phyloP scores from a whole-genome alignment of 2,329 filamentous ascomycete genomes.

The Onygenales sp. region DNA sequence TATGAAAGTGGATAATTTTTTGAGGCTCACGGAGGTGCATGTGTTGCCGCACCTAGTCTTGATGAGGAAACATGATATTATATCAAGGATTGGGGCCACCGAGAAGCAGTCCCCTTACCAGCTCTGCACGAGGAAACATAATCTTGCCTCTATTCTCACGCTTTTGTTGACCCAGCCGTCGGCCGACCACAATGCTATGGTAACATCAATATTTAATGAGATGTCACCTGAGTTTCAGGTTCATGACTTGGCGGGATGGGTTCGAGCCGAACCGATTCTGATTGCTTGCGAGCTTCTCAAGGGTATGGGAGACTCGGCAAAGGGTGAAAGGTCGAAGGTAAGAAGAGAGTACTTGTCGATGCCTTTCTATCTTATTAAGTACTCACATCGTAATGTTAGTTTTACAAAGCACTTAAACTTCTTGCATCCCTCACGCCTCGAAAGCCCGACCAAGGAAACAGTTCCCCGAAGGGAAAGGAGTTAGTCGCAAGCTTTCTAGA shows the following conservation, averaged over 20 bases:
- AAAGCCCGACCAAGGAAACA: slow-evolving; percentile 36
- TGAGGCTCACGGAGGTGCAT: slow-evolving; percentile 61
- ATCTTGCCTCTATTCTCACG: slow-evolving; percentile 50
- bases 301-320: slow-evolving; percentile 58
- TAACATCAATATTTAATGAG: slow-evolving; percentile 58
- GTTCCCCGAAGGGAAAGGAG: slow-evolving; percentile 42
- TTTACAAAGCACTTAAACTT: slow-evolving; percentile 43
- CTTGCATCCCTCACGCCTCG: slow-evolving; percentile 44
- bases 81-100: slow-evolving; percentile 71
- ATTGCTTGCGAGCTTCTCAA: slow-evolving; percentile 77
- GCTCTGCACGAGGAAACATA: slow-evolving; percentile 49
- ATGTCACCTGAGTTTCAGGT: slow-evolving; percentile 62
- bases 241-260: slow-evolving; percentile 55
- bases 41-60: slow-evolving; percentile 82
- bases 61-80: slow-evolving; percentile 64
- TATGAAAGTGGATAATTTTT: slow-evolving; percentile 63
- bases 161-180: slow-evolving; percentile 52
- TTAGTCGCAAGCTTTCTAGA: slow-evolving; percentile 68
- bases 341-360: slow-evolving; percentile 26
- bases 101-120: slow-evolving; percentile 48
- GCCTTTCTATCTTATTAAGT: neutral
- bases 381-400: slow-evolving; percentile 22
- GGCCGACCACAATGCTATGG: slow-evolving; percentile 55
- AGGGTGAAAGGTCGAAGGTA: slow-evolving; percentile 47
- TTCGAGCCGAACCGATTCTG: slow-evolving; percentile 64